Evolutionary conservation across 208 protist species (phyloP), one percentile per base, ranked within the genome.

Genomic region (Acanthamoeba healyi): DNA sequence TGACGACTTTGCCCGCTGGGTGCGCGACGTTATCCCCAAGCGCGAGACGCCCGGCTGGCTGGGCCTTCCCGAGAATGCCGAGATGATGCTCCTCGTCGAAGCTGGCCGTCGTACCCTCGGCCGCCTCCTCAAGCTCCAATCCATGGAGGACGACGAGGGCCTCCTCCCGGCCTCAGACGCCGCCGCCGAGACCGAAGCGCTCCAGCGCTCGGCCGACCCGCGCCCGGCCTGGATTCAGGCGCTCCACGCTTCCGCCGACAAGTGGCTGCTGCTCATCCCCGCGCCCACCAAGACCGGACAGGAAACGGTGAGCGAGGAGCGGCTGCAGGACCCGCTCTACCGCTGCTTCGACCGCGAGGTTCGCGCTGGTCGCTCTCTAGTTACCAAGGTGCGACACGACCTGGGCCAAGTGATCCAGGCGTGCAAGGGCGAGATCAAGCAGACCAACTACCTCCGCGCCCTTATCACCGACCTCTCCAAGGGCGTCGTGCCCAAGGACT

Each of bases 291-390:
- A 38, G 40, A 22, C 38, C 7, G 6, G 9, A 6, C 19, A 91
- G 29, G 87, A 34, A 17, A 26, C 82, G 67, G 29, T 14, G 3
- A 44, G 38, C 29, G 51, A 81, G 94, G 44, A 95, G 92, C 24
- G 36, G 34, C 44, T 84, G 44, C 92, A 96, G 95, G 95, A 98
- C 77, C 98, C 99, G 58, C 89, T 99, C 40, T 97, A 97, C 84
- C 97, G 98, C 51, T 98, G 97, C 61, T 96, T 99, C 77, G 97
- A 98, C 87, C 97, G 98, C 14, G 99, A 99, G 96, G 96, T 98
- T 42, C 94, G 94, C 14, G 96, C 94, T 0, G 96, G 95, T 44
- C 81, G 93, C 26, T 67, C 91, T 56, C 96, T 99, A 42, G 88
- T 99, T 29, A 90, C 94, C n/a, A 97, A 93, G 81, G 96, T 99